Evolutionary conservation across 208 protist species (phyloP), one percentile per base, ranked within the genome.

Genomic region (Leishmania turanica): DNA sequence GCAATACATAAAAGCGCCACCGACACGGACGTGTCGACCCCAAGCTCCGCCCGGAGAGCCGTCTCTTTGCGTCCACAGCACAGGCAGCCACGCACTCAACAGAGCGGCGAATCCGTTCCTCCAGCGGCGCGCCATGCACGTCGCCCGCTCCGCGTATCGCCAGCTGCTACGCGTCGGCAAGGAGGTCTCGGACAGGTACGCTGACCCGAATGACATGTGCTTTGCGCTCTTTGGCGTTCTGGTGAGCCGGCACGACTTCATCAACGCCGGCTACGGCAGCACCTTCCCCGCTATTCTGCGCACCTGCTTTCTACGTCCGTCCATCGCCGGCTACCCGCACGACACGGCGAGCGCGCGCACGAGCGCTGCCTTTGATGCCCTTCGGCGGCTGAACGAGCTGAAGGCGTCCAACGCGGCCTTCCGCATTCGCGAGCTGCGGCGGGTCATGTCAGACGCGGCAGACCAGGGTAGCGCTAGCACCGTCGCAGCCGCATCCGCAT

Each of bases 181-280:
- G 11, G 84, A 58, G 56, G 84, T 84, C 0, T 87, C 80, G 0
- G 74, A 82, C 42, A 78, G 66, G 21, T 94, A 94, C 75, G 47
- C 75, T 6, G 90, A 93, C n/a, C 86, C 86, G 1, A 86, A 91
- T 58, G 87, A 96, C 68, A 54, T 95, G 45, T 93, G 88, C 84
- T 96, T 93, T 49, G 87, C 89, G 58, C 74, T 96, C 21, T 96
- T 96, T 64, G 95, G 92, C 42, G 64, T 95, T 71, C 60, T 90
- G 17, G 70, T 96, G 24, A 75, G 79, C 27, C 87, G 88, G 37
- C 56, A 83, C 53, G 92, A 97, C 65, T 96, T 96, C 79, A 77
- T 88, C 17, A 87, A 85, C 21, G 95, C 90, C 0, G 93, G 93
- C 7, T 96, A 96, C 74, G 91, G 95, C 34, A 73, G 84, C 40